These are phyloP conservation scores for Hygrophoropsis aurantiaca DNA, from an alignment of 768 basidiomycete genomes.

Conservation along the genomic window DNA sequence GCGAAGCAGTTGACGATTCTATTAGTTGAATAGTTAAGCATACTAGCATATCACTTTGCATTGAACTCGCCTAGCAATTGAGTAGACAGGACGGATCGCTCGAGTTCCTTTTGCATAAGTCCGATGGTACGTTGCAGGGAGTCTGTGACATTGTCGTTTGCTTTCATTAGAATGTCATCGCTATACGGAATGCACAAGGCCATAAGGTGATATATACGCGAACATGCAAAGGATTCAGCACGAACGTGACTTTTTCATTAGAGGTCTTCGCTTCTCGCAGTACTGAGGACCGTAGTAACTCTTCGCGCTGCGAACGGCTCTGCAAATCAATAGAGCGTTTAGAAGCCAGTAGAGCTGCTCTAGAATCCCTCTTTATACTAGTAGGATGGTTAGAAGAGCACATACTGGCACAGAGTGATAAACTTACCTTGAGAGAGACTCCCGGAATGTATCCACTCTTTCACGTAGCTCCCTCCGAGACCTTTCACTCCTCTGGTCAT, in stretches of 20 bases:
- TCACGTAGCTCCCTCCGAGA: conserved; percentile 47
- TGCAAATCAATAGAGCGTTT: conserved; percentile 71
- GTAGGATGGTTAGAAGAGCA: not conserved
- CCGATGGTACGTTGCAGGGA: conserved; percentile 80
- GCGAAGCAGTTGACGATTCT: conserved; percentile 80
- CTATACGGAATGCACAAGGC: conserved; percentile 35
- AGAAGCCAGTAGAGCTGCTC: conserved; percentile 69
- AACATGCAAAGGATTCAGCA: conserved; percentile 13
- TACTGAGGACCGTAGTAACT: conserved; percentile 58
- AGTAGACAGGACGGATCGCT: conserved; percentile 79
- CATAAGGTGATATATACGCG: not conserved
- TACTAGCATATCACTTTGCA: not conserved
- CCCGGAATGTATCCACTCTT: conserved; percentile 49
- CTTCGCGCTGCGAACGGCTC: conserved; percentile 60
- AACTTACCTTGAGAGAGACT: conserved; percentile 52
- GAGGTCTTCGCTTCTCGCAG: conserved; percentile 45
- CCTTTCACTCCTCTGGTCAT: conserved; percentile 65
- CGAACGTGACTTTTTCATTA: conserved; percentile 65
- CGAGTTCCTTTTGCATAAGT: conserved; percentile 90
- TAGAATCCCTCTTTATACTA: conserved; percentile 62
- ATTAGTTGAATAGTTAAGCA: not conserved
- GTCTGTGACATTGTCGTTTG: conserved; percentile 87
- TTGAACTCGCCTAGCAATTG: conserved; percentile 74
- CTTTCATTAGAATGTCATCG: conserved; percentile 85
- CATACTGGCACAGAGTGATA: not conserved